phyloP scores from a whole-genome alignment of 352 stramenopile species.

The Globisporangium spiculum region DNA sequence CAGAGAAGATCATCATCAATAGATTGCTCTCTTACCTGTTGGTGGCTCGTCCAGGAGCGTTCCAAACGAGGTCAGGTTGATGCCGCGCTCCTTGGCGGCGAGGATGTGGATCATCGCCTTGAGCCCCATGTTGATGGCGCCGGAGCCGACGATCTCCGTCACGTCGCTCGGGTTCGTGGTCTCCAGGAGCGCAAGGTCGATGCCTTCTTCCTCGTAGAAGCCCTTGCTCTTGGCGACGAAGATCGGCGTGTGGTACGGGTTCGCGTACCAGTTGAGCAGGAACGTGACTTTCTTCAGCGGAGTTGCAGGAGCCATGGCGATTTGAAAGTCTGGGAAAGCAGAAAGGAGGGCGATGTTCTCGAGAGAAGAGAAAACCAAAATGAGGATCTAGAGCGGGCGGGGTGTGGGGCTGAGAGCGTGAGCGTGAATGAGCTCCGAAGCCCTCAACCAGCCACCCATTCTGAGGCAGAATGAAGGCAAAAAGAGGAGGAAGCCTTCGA shows the following conservation, averaged over 20 bases:
- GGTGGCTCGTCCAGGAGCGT: conserved; percentile 45
- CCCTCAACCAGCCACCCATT: not conserved
- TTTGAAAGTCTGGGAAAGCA: not conserved
- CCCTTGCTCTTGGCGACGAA: conserved; percentile 51
- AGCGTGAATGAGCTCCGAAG: not conserved
- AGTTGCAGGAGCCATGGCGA: conserved; percentile 31
- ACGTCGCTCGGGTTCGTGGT: conserved; percentile 51
- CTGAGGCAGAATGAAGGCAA: not conserved
- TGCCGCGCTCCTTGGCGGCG: conserved; percentile 45
- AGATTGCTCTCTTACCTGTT: conserved; percentile 22
- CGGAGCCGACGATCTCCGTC: conserved; percentile 50
- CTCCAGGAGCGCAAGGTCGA: conserved; percentile 47
- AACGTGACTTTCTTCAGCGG: conserved; percentile 44
- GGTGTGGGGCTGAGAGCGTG: not conserved
- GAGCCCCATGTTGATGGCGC: conserved; percentile 43
- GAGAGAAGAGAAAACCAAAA: conserved; percentile 8
- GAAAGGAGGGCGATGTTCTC: not conserved
- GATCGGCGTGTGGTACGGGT: conserved; percentile 54
- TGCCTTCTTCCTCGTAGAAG: conserved; percentile 52
- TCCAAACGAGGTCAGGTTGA: conserved; percentile 45
- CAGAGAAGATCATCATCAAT: not conserved
- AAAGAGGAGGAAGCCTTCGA: not conserved
- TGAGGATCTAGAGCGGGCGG: not conserved
- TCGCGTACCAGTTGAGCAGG: conserved; percentile 53
- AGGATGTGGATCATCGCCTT: conserved; percentile 59